phyloP scores from a whole-genome alignment of 768 basidiomycete species.

The Phanerochaete sordida region DNA sequence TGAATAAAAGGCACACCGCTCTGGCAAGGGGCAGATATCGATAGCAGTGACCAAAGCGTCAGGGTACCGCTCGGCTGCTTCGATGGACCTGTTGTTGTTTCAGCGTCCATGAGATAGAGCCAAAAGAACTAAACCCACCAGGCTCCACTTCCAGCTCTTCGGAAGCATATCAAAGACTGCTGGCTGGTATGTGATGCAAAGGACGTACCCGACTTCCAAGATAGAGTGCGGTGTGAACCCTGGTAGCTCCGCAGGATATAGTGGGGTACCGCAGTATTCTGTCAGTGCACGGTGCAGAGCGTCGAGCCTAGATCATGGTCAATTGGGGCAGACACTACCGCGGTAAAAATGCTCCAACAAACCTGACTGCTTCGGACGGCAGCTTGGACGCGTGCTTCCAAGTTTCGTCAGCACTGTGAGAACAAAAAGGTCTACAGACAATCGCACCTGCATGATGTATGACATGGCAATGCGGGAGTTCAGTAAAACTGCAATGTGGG shows the following conservation, averaged over 20 bases:
- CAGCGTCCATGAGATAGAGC: no score
- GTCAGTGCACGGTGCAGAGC: not conserved
- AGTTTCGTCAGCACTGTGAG: no score
- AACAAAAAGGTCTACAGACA: no score
- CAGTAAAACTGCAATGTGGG: no score
- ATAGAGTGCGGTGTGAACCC: not conserved
- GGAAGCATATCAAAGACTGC: not conserved
- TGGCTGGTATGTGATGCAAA: not conserved
- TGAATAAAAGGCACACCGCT: not conserved
- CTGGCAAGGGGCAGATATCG: not conserved
- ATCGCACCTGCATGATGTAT: no score
- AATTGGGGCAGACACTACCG: no score
- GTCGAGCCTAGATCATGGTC: not conserved
- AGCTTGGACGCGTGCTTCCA: no score
- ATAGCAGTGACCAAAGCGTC: not conserved
- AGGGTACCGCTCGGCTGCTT: not conserved
- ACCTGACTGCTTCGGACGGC: no score
- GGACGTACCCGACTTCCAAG: not conserved
- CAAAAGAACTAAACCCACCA: not conserved
- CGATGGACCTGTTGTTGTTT: not conserved
- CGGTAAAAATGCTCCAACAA: no score
- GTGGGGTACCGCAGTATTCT: not conserved
- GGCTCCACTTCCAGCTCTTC: not conserved
- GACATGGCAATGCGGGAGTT: no score
- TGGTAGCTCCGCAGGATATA: not conserved